Evolutionary conservation across 177 flowering plant genomes (phyloP).

Genomic region (Vitis hybrid): DNA sequence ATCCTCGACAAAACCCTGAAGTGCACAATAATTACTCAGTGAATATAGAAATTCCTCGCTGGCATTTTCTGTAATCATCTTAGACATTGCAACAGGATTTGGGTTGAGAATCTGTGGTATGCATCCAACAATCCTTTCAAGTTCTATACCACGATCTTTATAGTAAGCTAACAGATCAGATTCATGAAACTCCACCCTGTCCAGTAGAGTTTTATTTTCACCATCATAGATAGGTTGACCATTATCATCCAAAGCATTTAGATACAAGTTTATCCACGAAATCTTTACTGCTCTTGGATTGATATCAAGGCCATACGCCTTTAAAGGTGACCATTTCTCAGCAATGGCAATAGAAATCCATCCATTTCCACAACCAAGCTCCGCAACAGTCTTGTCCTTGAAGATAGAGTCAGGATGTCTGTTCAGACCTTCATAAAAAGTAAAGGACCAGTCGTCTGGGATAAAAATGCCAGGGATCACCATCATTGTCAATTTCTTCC

Average conservation of each 20-base stretch:
- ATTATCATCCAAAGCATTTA: conserved; percentile 88
- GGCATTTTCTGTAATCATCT: conserved; percentile 94
- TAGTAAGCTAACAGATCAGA: conserved; percentile 90
- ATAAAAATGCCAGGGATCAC: conserved; percentile 94
- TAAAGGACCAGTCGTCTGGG: conserved; percentile 98
- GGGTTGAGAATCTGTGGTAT: conserved; percentile 99
- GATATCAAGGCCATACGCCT: conserved; percentile 98
- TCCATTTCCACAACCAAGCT: conserved; percentile 98
- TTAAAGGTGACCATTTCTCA: conserved; percentile 85
- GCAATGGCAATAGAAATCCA: conserved; percentile 98
- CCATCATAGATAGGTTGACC: conserved; percentile 79
- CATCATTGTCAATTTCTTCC: conserved; percentile 84
- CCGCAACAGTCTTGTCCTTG: conserved; percentile 85
- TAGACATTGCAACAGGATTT: conserved; percentile 98
- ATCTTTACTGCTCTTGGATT: conserved; percentile 97
- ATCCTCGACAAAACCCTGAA: conserved; percentile 99
- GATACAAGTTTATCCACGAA: conserved; percentile 89
- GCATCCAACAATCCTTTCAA: conserved; percentile 96
- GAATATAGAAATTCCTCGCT: conserved; percentile 95
- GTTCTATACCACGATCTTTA: conserved; percentile 69
- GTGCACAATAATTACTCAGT: conserved; percentile 94
- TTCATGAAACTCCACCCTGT: conserved; percentile 95
- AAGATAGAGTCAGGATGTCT: conserved; percentile 85
- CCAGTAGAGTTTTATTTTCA: conserved; percentile 84
- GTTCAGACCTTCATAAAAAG: conserved; percentile 93